These are phyloP conservation scores for Elsinoe perseae DNA, from an alignment of 2,329 filamentous ascomycete species.

Conservation along the genomic window DNA sequence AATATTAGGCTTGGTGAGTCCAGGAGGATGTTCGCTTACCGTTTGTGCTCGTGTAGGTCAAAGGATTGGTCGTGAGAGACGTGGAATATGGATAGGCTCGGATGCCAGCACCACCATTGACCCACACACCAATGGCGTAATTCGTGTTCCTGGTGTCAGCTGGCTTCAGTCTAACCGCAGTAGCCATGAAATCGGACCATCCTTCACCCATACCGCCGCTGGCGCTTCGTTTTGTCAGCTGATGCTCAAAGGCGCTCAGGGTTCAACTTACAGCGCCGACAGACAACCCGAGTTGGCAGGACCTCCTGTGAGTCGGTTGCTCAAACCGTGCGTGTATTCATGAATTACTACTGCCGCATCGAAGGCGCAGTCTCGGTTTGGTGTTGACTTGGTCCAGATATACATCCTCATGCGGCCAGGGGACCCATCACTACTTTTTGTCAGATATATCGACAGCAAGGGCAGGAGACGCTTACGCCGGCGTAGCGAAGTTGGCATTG, in stretches of 20 bases:
- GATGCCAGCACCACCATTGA: slow-evolving; percentile 40
- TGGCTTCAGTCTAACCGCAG: slow-evolving; percentile 42
- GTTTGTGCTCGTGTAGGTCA: slow-evolving; percentile 36
- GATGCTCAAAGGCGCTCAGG: no score
- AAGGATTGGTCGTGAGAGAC: slow-evolving; percentile 42
- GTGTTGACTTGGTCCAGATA: slow-evolving; percentile 45
- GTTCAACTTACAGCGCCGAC: slow-evolving; percentile 38
- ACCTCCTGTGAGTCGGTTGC: slow-evolving; percentile 51
- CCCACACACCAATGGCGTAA: slow-evolving; percentile 47
- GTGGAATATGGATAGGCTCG: slow-evolving; percentile 48
- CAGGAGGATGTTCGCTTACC: slow-evolving; percentile 28
- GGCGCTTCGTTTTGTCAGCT: no score
- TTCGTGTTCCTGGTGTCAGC: slow-evolving; percentile 40
- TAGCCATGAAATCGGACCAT: slow-evolving; percentile 51
- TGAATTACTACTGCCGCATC: slow-evolving; percentile 55
- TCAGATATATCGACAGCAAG: neutral
- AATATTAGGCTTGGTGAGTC: neutral
- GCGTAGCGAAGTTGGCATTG: slow-evolving; percentile 53
- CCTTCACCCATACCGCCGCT: slow-evolving; percentile 52
- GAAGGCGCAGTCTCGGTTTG: slow-evolving; percentile 49
- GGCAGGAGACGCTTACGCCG: slow-evolving; percentile 23
- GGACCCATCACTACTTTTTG: slow-evolving; percentile 36
- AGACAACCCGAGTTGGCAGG: slow-evolving; percentile 48
- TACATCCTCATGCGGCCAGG: slow-evolving; percentile 53
- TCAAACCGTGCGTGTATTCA: slow-evolving; percentile 44